Conservation (phyloP, 768 basidiomycete species). For the Tylopilus rubrobrunneus region DNA sequence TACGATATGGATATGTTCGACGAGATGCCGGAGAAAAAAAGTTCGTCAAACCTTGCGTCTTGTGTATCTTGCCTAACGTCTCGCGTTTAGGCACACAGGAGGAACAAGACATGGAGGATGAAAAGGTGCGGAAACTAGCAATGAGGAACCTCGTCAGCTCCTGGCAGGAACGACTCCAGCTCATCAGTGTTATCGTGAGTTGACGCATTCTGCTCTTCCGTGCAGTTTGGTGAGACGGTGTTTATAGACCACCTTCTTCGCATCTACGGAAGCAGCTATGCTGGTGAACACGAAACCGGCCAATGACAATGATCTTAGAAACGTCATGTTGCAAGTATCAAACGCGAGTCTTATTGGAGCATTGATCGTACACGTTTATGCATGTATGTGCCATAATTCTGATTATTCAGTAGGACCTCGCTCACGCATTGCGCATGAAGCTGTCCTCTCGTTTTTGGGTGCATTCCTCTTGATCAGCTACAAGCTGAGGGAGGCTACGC, state of each 20-base stretch:
- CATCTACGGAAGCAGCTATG: conserved; percentile 52
- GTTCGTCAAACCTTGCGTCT: conserved; percentile 9
- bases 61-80: neutral
- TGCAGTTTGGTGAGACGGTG: neutral
- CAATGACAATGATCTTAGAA: conserved; percentile 6
- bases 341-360: conserved; percentile 51
- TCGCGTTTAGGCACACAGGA: conserved; percentile 39
- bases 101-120: conserved; percentile 48
- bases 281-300: conserved; percentile 41
- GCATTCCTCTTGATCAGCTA: conserved; percentile 57
- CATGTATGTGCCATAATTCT: conserved; percentile 33
- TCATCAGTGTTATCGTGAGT: conserved; percentile 57
- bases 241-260: conserved; percentile 57
- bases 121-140: conserved; percentile 39
- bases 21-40: conserved; percentile 9
- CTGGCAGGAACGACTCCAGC: conserved; percentile 60
- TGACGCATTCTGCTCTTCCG: neutral
- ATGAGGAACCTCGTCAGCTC: conserved; percentile 50
- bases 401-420: conserved; percentile 1
- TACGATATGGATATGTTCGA: conserved; percentile 7
- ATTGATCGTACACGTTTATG: conserved; percentile 49
- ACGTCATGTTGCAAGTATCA: conserved; percentile 26
- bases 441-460: conserved; percentile 48
- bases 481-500: conserved; percentile 49
- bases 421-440: conserved; percentile 11